Conservation (phyloP, 176 grass and related monocot genomes). For the Hsuehochloa calcarea region DNA sequence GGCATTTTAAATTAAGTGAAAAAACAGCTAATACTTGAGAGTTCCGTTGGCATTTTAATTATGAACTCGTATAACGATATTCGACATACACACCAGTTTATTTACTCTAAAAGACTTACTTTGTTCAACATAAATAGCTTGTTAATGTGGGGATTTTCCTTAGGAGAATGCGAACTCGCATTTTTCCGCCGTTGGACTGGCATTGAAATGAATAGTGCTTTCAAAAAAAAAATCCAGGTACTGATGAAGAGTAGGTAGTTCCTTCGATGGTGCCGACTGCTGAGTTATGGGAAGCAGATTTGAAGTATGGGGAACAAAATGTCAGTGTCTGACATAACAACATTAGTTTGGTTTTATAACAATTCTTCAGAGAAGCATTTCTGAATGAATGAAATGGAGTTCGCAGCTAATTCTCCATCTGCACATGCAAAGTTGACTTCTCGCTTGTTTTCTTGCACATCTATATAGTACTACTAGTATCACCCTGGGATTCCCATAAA, state of each 20-base stretch:
- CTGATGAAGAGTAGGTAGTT: background rate
- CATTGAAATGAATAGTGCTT: background rate
- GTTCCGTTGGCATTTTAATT: background rate
- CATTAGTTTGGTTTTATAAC: background rate
- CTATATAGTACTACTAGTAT: background rate
- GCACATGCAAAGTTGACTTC: constrained; percentile 41
- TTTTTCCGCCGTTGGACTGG: background rate
- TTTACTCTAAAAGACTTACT: background rate
- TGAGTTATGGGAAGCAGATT: constrained; percentile 3
- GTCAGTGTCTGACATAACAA: constrained; percentile 11
- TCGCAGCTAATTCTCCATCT: background rate
- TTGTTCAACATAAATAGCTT: background rate
- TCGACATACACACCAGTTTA: background rate
- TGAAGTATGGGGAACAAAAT: background rate
- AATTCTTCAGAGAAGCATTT: background rate
- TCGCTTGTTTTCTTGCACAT: constrained; percentile 26
- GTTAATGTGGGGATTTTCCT: background rate
- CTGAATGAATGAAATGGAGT: background rate
- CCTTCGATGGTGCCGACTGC: constrained; percentile 21
- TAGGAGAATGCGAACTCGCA: background rate
- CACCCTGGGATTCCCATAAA: constrained; percentile 30
- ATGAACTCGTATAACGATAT: background rate
- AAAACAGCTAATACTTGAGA: background rate
- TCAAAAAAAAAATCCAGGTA: background rate
- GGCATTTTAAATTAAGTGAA: background rate